Evolutionary conservation across 441 rosid genomes (phyloP).

Genomic region (Brassica hybrid): DNA sequence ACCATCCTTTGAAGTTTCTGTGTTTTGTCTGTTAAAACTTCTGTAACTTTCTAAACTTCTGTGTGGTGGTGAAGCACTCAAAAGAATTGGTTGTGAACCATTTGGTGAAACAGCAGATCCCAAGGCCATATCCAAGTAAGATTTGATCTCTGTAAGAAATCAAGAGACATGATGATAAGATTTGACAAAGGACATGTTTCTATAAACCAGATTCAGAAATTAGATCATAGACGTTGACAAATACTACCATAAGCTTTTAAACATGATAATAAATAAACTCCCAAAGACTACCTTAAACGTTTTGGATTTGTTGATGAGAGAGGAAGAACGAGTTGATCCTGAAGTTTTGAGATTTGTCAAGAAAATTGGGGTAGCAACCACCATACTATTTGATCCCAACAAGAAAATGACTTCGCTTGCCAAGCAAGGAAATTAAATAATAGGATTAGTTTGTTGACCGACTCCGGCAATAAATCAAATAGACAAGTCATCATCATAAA

Average conservation of each 20-base stretch:
- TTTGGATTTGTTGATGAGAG: conserved; percentile 9
- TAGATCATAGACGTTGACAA: neutral
- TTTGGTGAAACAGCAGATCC: conserved; percentile 1
- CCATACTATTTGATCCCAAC: neutral
- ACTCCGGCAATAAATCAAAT: neutral
- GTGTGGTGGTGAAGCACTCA: neutral
- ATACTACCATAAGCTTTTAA: neutral
- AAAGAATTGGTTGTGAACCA: neutral
- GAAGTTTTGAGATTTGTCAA: neutral
- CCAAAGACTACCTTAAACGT: conserved; percentile 20
- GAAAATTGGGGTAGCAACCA: conserved; percentile 2
- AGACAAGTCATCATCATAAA: neutral
- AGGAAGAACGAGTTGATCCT: neutral
- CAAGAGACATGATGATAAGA: neutral
- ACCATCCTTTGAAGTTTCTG: neutral
- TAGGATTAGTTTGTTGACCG: neutral
- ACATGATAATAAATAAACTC: neutral
- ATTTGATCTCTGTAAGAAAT: neutral
- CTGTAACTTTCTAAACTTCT: neutral
- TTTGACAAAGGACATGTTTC: neutral
- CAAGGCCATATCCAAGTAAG: neutral
- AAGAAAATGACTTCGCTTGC: conserved; percentile 23
- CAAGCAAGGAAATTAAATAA: neutral
- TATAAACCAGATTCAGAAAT: neutral
- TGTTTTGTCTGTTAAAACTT: neutral